Evolutionary conservation across 257 asterid species (phyloP), one percentile per base, ranked within the genome.

Genomic region (Thymus mandschuricus): DNA sequence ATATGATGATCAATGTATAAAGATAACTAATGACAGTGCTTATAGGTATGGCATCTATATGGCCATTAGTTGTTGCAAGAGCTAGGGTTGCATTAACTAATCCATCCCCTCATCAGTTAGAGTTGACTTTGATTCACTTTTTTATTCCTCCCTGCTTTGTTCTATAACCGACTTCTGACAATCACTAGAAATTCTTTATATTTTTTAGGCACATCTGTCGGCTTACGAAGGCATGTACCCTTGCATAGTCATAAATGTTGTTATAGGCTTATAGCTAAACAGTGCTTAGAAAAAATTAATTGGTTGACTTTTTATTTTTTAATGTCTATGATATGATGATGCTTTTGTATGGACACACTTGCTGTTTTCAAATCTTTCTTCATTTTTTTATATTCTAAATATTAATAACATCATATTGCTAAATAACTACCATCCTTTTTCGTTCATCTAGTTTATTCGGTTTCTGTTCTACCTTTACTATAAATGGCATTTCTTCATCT

Each of bases 111-210:
- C 10, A 41, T 60, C 31, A 29, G 43, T 46, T 68, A 43, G 74
- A n/a, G 34, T 46, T 66, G 73, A 74, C 73, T 65, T 66, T 41
- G 45, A 8, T 66, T 67, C 73, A 74, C 15, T 50, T 51, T 50
- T 33, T 68, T 55, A 48, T 56, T 62, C 59, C 64, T 63, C 43
- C 48, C 38, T 38, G 30, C 48, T 29, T 38, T 62, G 45, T 63
- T 66, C 59, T 15, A 34, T 30, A 13, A 52, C 64, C 61, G 69
- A 66, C 69, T 65, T 70, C 62, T 45, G 31, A n/a, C 29, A 51
- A 35, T 74, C 41, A 11, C 50, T 30, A 34, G 1, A 51, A 43
- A 15, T 38, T 76, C 0, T 68, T 8, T 55, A 12, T n/a, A 35
- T 1, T 35, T 30, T 56, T 38, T 76, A 63, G 62, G 3, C 55